Conservation (phyloP, 768 basidiomycete species). For the Boletus rex-veris region DNA sequence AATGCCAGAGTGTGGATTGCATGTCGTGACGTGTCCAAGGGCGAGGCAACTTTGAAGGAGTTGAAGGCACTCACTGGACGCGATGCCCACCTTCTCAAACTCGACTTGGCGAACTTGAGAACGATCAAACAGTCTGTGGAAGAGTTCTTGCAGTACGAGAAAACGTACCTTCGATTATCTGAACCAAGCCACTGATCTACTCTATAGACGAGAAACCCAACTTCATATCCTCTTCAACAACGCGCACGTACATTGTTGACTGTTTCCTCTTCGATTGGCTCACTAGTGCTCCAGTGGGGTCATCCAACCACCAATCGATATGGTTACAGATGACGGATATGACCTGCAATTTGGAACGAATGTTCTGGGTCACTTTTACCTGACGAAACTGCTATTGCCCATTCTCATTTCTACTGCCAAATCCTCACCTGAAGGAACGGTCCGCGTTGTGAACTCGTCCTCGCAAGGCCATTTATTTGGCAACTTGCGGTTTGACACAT, state of each 20-base stretch:
- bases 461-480: constrained; percentile 14
- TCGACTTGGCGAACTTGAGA: constrained; percentile 33
- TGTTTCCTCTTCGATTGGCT: background rate
- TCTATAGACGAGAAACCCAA: constrained; percentile 1
- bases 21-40: constrained; percentile 38
- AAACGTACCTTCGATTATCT: constrained; percentile 24
- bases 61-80: constrained; percentile 36
- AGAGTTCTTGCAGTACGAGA: constrained; percentile 28
- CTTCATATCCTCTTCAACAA: constrained; percentile 13
- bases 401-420: constrained; percentile 22
- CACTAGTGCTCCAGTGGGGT: background rate
- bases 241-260: background rate
- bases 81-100: constrained; percentile 26
- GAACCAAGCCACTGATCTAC: constrained; percentile 22
- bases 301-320: background rate
- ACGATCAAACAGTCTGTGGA: constrained; percentile 28
- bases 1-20: constrained; percentile 46
- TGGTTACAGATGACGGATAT: constrained; percentile 9
- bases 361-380: constrained; percentile 9
- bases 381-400: constrained; percentile 9
- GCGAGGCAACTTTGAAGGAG: constrained; percentile 36
- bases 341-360: constrained; percentile 8
- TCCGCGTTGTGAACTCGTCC: constrained; percentile 33
- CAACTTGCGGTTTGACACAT: constrained; percentile 35
- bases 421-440: constrained; percentile 19